Base-by-base conservation (phyloP, 2,329 filamentous ascomycete genomes). In the Calonectria naviculata region DNA sequence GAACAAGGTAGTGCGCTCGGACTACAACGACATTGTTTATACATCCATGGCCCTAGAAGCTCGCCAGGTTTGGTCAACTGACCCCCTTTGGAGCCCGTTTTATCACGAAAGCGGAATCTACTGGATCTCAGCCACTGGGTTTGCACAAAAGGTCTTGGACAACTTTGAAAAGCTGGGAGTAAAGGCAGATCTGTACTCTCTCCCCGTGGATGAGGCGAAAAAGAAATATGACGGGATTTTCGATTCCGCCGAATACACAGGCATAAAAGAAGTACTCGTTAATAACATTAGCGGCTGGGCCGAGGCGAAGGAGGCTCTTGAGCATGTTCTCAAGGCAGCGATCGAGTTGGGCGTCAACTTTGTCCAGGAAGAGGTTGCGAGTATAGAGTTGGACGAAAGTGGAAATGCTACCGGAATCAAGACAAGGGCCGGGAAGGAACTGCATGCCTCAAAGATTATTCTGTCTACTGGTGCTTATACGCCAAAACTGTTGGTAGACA, bases 1-100 rank as follows among this genome's bases (percentile, higher is more conserved):
- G 88, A 94, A 93, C 84, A 94, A 93, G 81, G 91, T 93, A 31
- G 87, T 94, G 13, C 90, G 92, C 67, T 90, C 91, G 58, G 92
- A 94, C 80, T 94, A 94, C 82, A 86, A 89, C 67, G 90, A 92
- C 75, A 82, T 89, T 2, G 81, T 90, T 12, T 94, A 94, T 83
- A 91, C 89, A 80, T 81, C 87, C 60, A 85, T 94, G 24, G 92
- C 89, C 0, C 85, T 93, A 26, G 91, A 94, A 81, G 90, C 92
- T 0, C 90, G 92, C 75, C 88, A 91, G 62, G 81, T 89, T 0
- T 94, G 91, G 85, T 86, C 86, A 65, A 82, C 80, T 1, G 88
- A 91, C 65, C 88, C 90, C 1, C 83, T 92, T 3, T 90, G 89
- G 83, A 83, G 85, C 74, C 83, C 84, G 2, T 87, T 86, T 66